Conservation (phyloP, 768 basidiomycete genomes). For the Xanthoconium purpureum region DNA sequence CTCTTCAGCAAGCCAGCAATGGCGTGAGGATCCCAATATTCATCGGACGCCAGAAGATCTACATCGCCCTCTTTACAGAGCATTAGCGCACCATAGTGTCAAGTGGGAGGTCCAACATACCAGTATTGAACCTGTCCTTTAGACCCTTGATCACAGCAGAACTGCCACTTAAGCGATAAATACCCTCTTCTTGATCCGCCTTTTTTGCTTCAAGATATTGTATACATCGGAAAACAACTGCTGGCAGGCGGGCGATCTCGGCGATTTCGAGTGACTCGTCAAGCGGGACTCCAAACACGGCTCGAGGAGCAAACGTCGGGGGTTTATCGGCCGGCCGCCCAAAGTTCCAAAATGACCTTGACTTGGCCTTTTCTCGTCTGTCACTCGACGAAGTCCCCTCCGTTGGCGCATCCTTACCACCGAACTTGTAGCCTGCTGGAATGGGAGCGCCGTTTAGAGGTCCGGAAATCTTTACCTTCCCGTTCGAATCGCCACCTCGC, state of each 20-base stretch:
- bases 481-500: slow-evolving; percentile 51
- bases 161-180: slow-evolving; percentile 93
- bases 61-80: slow-evolving; percentile 83
- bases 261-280: slow-evolving; percentile 87
- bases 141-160: slow-evolving; percentile 92
- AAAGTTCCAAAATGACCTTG: slow-evolving; percentile 91
- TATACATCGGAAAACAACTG: slow-evolving; percentile 92
- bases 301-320: slow-evolving; percentile 49
- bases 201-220: slow-evolving; percentile 92
- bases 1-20: slow-evolving; percentile 93
- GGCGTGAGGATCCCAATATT: slow-evolving; percentile 97
- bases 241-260: slow-evolving; percentile 86
- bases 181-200: slow-evolving; percentile 96
- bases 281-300: slow-evolving; percentile 86
- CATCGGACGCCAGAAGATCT: slow-evolving; percentile 81
- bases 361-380: slow-evolving; percentile 89
- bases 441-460: slow-evolving; percentile 84
- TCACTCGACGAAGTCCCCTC: slow-evolving; percentile 49
- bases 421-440: slow-evolving; percentile 89
- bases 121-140: slow-evolving; percentile 89
- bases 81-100: slow-evolving; percentile 4
- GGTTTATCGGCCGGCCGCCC: slow-evolving; percentile 55
- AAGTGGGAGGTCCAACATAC: slow-evolving; percentile 41
- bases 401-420: slow-evolving; percentile 60
- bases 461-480: slow-evolving; percentile 84